Evolutionary conservation across 371 early-diverging fungal species (phyloP).

Genomic region (Capniomyces stellatus): DNA sequence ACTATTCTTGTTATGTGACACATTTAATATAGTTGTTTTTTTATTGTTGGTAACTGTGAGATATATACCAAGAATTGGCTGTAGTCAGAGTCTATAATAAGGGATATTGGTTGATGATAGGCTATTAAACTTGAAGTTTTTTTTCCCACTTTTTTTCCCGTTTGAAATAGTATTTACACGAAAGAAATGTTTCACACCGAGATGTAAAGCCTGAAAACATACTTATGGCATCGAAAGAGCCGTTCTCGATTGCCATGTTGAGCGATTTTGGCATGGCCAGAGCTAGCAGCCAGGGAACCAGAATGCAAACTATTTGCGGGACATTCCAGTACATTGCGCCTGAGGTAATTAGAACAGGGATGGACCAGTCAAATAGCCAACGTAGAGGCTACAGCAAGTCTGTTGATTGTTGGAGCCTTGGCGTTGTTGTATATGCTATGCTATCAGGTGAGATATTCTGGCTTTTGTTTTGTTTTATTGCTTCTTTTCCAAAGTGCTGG

Average conservation of each 20-base stretch:
- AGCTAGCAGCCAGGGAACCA: slow-evolving; percentile 13
- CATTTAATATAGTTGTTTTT: too few relatives aligned
- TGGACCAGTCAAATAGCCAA: slow-evolving; percentile 6
- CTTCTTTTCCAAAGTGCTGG: background rate
- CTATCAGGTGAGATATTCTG: slow-evolving; percentile 24
- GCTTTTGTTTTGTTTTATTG: background rate
- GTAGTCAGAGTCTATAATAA: too few relatives aligned
- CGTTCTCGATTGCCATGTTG: slow-evolving; percentile 29
- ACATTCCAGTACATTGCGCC: slow-evolving; percentile 39
- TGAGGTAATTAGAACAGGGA: slow-evolving; percentile 27
- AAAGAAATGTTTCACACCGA: slow-evolving; percentile 28
- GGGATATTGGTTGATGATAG: too few relatives aligned
- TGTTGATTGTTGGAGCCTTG: slow-evolving; percentile 42
- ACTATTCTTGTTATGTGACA: too few relatives aligned
- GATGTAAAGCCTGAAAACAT: slow-evolving; percentile 43
- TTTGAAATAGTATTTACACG: slow-evolving; percentile 25
- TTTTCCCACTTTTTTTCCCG: background rate
- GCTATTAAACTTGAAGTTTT: too few relatives aligned
- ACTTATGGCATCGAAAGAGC: slow-evolving; percentile 17
- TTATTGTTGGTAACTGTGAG: too few relatives aligned
- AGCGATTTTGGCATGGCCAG: slow-evolving; percentile 46
- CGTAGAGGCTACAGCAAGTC: slow-evolving; percentile 27
- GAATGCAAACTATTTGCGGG: slow-evolving; percentile 38
- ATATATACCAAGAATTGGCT: too few relatives aligned
- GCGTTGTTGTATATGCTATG: slow-evolving; percentile 34